phyloP scores from a whole-genome alignment of 805 yeast genomes.

The Clavispora fructus region DNA sequence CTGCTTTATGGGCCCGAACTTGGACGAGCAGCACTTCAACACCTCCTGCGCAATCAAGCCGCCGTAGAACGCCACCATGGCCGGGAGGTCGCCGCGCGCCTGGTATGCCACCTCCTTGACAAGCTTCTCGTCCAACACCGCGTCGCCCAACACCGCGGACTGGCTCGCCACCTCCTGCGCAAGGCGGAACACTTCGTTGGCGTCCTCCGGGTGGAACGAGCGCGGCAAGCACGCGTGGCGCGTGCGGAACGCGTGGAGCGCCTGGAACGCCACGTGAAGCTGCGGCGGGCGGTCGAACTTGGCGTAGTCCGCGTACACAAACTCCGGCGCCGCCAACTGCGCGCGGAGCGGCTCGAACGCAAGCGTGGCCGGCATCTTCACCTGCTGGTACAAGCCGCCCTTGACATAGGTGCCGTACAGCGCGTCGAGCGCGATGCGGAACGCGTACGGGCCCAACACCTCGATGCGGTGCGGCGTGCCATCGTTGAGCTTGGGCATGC shows the following conservation, averaged over 20 bases:
- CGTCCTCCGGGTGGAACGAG: slow-evolving; percentile 72
- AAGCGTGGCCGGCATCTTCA: slow-evolving; percentile 69
- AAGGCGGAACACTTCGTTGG: slow-evolving; percentile 55
- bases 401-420: slow-evolving; percentile 59
- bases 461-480: slow-evolving; percentile 70
- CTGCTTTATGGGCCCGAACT: slow-evolving; percentile 90
- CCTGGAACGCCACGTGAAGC: slow-evolving; percentile 88
- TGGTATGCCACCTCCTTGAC: slow-evolving; percentile 74
- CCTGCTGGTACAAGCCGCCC: slow-evolving; percentile 92
- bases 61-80: slow-evolving; percentile 83
- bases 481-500: slow-evolving; percentile 67
- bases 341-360: slow-evolving; percentile 58
- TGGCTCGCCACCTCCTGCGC: slow-evolving; percentile 56
- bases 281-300: slow-evolving; percentile 90
- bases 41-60: slow-evolving; percentile 97
- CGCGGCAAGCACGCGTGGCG: slow-evolving; percentile 70
- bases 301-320: slow-evolving; percentile 79
- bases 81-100: slow-evolving; percentile 89
- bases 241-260: slow-evolving; percentile 67
- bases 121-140: slow-evolving; percentile 54
- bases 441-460: slow-evolving; percentile 94
- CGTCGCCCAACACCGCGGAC: slow-evolving; percentile 50
- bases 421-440: slow-evolving; percentile 58
- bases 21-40: slow-evolving; percentile 90
- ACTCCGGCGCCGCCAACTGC: slow-evolving; percentile 77